Evolutionary conservation across 2,329 filamentous ascomycete species (phyloP).

Genomic region (Monilinia aucupariae): DNA sequence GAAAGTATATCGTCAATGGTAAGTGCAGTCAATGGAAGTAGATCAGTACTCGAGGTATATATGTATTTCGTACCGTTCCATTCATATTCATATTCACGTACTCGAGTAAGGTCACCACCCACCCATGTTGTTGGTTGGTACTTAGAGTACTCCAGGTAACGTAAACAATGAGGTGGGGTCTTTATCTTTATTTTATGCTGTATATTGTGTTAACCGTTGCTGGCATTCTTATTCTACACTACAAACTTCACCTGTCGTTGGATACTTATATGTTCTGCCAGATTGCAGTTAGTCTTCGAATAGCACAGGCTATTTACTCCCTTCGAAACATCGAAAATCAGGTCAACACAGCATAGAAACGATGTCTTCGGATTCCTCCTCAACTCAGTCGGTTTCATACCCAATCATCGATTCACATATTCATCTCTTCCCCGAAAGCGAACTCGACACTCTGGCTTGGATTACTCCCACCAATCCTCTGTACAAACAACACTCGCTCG

Average conservation of each 20-base stretch:
- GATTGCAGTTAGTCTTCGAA: not conserved
- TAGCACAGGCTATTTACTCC: not conserved
- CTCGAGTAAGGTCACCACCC: no score
- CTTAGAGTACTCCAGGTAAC: no score
- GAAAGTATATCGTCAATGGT: no score
- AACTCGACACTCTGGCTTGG: slow-evolving; percentile 66
- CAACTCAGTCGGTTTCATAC: slow-evolving; percentile 17
- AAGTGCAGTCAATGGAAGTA: no score
- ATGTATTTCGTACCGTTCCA: no score
- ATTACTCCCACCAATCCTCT: slow-evolving; percentile 53
- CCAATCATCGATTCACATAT: slow-evolving; percentile 85
- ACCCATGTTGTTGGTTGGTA: no score
- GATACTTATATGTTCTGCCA: not conserved
- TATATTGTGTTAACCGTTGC: not conserved
- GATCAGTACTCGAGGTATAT: no score
- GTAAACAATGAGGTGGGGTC: not conserved
- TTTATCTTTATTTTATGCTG: not conserved
- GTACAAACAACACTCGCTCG: slow-evolving; percentile 30
- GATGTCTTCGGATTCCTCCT: slow-evolving; percentile 27
- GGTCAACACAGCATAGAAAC: not conserved
- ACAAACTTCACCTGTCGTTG: not conserved
- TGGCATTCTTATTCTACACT: not conserved
- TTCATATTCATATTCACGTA: no score
- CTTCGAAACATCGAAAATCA: not conserved
- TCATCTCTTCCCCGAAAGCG: slow-evolving; percentile 72